Evolutionary conservation across 2,329 filamentous ascomycete species (phyloP).

Genomic region (Ophiostoma quercus): DNA sequence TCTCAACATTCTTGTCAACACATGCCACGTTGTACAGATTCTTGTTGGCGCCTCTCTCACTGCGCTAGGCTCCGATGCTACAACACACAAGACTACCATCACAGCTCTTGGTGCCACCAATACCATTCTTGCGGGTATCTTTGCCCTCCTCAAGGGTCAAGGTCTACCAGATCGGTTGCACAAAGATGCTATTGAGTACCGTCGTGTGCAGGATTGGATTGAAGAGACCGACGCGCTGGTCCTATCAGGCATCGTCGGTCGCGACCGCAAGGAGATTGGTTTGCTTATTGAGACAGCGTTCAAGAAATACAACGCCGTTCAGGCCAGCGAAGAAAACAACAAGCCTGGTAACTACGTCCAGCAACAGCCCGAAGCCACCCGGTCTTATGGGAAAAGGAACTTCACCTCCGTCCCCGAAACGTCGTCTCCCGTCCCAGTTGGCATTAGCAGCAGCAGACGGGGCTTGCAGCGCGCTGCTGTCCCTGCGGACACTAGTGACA

Average conservation of each 20-base stretch:
- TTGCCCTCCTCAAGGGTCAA: constrained; percentile 52
- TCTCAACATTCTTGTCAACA: constrained; percentile 39
- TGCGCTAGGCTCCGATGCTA: constrained; percentile 41
- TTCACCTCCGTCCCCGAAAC: neutral
- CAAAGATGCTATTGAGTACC: constrained; percentile 44
- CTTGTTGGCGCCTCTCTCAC: constrained; percentile 46
- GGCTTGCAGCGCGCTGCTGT: neutral
- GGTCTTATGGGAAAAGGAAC: neutral
- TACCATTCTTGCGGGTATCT: constrained; percentile 56
- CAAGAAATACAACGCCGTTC: constrained; percentile 33
- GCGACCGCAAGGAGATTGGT: constrained; percentile 41
- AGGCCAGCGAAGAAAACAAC: constrained; percentile 26
- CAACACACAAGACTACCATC: constrained; percentile 48
- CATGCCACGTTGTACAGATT: constrained; percentile 43
- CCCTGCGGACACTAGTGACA: too few species aligned
- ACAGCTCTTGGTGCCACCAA: constrained; percentile 58
- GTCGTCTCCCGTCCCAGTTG: neutral
- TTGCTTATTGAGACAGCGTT: constrained; percentile 41
- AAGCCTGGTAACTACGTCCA: constrained; percentile 23
- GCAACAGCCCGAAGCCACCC: constrained; percentile 21
- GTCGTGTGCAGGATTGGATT: constrained; percentile 48
- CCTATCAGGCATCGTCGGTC: constrained; percentile 40
- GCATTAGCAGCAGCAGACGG: neutral
- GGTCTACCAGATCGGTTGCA: constrained; percentile 45
- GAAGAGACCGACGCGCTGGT: constrained; percentile 48